Evolutionary conservation across 2,329 filamentous ascomycete genomes (phyloP).

Genomic region (Aspergillus arachidicola): DNA sequence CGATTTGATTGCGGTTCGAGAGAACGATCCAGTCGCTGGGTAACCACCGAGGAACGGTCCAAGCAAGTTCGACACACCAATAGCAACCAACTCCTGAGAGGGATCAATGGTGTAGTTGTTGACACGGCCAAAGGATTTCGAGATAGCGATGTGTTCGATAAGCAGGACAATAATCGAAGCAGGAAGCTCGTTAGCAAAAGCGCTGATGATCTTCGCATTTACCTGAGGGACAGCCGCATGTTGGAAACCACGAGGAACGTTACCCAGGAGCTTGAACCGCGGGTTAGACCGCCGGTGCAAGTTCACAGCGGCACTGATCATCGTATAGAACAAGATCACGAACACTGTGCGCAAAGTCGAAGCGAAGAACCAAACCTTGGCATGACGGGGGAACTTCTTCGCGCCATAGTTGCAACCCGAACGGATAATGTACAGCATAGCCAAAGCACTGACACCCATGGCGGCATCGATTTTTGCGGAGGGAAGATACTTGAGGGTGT

Average conservation of each 20-base stretch:
- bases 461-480: slow-evolving; percentile 75
- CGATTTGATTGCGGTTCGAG: slow-evolving; percentile 92
- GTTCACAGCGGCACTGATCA: slow-evolving; percentile 87
- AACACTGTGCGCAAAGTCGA: slow-evolving; percentile 88
- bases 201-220: slow-evolving; percentile 64
- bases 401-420: slow-evolving; percentile 65
- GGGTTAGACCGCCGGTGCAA: slow-evolving; percentile 64
- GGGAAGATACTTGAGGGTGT: slow-evolving; percentile 73
- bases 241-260: slow-evolving; percentile 81
- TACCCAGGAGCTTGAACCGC: slow-evolving; percentile 72
- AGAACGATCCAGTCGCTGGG: slow-evolving; percentile 93
- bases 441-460: slow-evolving; percentile 81
- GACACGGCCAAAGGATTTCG: slow-evolving; percentile 92
- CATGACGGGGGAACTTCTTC: slow-evolving; percentile 67
- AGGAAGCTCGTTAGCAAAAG: slow-evolving; percentile 74
- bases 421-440: slow-evolving; percentile 76
- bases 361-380: slow-evolving; percentile 84
- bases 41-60: slow-evolving; percentile 92
- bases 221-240: slow-evolving; percentile 74
- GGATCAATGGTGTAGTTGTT: slow-evolving; percentile 97
- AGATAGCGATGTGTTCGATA: slow-evolving; percentile 95
- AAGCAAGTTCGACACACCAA: slow-evolving; percentile 85
- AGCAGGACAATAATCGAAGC: slow-evolving; percentile 90
- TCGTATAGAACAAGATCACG: slow-evolving; percentile 86
- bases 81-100: slow-evolving; percentile 93